Conservation (phyloP, 768 basidiomycete genomes). For the Lentinula aciculospora region DNA sequence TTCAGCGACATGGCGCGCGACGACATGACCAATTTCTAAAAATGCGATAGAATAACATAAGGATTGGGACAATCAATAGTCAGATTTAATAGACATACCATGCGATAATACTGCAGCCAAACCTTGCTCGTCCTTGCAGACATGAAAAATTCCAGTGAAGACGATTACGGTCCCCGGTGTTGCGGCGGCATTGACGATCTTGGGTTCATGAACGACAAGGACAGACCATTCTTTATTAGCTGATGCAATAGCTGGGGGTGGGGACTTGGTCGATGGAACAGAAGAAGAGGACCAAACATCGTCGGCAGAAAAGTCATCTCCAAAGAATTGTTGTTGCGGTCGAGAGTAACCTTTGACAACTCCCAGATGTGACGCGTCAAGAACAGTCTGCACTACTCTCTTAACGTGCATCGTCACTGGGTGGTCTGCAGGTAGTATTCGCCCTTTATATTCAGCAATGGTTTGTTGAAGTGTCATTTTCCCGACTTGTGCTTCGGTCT, state of each 20-base stretch:
- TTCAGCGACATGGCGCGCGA: constrained; percentile 38
- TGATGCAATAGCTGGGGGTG: constrained; percentile 18
- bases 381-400: constrained; percentile 60
- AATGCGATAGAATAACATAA: background rate
- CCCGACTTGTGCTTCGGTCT: constrained; percentile 47
- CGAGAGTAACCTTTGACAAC: constrained; percentile 29
- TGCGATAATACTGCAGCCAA: constrained; percentile 83
- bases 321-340: background rate
- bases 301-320: constrained; percentile 16
- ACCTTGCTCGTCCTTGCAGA: constrained; percentile 73
- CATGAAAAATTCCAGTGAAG: constrained; percentile 83
- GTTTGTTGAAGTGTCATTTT: constrained; percentile 29
- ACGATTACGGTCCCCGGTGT: constrained; percentile 74
- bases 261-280: constrained; percentile 15
- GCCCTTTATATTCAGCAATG: constrained; percentile 42
- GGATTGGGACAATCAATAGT: background rate
- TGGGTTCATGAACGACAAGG: constrained; percentile 69
- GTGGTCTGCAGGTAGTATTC: constrained; percentile 63
- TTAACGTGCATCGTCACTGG: constrained; percentile 63
- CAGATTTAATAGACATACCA: constrained; percentile 37
- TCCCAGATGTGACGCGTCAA: constrained; percentile 71
- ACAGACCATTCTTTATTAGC: constrained; percentile 56
- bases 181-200: constrained; percentile 74
- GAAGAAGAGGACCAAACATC: background rate
- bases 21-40: constrained; percentile 73